phyloP scores from a whole-genome alignment of 2,329 filamentous ascomycete species.

The Aschersonia sp. region DNA sequence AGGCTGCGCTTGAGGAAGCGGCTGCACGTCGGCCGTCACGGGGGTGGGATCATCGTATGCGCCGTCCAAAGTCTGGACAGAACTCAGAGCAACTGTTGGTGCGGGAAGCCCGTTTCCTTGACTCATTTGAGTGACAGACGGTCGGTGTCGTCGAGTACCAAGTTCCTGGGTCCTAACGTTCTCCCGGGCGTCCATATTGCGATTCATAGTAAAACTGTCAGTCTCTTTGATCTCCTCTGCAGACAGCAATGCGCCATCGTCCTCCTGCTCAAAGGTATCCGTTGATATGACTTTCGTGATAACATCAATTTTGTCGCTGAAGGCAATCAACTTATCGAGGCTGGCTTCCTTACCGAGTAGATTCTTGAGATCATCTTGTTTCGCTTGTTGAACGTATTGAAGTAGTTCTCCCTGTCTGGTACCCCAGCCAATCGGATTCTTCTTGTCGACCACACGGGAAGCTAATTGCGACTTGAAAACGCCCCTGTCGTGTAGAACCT shows the following conservation, averaged over 20 bases:
- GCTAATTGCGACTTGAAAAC: slow-evolving; percentile 76
- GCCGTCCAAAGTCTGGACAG: background rate
- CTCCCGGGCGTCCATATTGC: slow-evolving; percentile 16
- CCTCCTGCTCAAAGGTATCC: slow-evolving; percentile 60
- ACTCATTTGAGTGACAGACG: background rate
- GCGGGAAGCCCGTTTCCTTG: background rate
- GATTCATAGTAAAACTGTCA: slow-evolving; percentile 12
- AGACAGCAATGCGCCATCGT: slow-evolving; percentile 38
- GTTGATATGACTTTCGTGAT: slow-evolving; percentile 49
- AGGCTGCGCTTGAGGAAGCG: background rate
- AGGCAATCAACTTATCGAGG: slow-evolving; percentile 32
- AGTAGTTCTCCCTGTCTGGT: slow-evolving; percentile 42
- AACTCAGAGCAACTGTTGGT: background rate
- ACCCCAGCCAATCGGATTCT: slow-evolving; percentile 56
- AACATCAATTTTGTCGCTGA: slow-evolving; percentile 16
- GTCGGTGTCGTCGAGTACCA: background rate
- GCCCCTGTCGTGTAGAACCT: slow-evolving; percentile 54
- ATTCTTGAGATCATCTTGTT: slow-evolving; percentile 33
- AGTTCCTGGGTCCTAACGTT: slow-evolving; percentile 11
- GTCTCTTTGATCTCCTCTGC: slow-evolving; percentile 45
- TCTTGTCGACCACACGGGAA: slow-evolving; percentile 69
- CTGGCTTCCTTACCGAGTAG: slow-evolving; percentile 49
- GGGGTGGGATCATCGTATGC: background rate
- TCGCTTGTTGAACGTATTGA: slow-evolving; percentile 37
- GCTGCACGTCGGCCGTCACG: background rate